These are phyloP conservation scores for Nymphaea colorata DNA, from an alignment of 164 flowering plant genomes.

Conservation along the genomic window DNA sequence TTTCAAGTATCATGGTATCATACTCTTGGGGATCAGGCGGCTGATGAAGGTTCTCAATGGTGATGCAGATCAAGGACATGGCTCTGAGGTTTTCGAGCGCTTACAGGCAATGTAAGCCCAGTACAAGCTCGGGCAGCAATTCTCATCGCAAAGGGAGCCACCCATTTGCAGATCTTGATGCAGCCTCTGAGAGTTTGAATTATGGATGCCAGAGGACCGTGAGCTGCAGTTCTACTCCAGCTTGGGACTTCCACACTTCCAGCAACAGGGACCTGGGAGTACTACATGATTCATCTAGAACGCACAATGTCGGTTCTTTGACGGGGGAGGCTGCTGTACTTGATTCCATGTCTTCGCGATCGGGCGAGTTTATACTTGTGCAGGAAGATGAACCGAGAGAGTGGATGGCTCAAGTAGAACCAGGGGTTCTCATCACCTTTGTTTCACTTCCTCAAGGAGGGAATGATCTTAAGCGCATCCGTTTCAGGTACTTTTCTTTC, in stretches of 20 bases:
- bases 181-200: constrained; percentile 50
- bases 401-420: constrained; percentile 99
- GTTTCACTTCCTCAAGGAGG: constrained; percentile 91
- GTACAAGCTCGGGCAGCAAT: constrained; percentile 8
- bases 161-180: constrained; percentile 61
- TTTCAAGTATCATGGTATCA: too few species aligned
- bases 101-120: constrained; percentile 56
- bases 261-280: constrained; percentile 5
- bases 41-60: neutral
- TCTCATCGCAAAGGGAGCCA: constrained; percentile 45
- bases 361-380: constrained; percentile 46
- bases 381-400: constrained; percentile 88
- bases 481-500: constrained; percentile 47
- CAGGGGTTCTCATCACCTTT: constrained; percentile 95
- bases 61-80: constrained; percentile 86
- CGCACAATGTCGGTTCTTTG: neutral
- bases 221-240: constrained; percentile 82
- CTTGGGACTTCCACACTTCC: constrained; percentile 52
- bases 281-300: constrained; percentile 1
- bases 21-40: neutral
- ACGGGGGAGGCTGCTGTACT: neutral
- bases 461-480: constrained; percentile 87
- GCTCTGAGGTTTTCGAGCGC: constrained; percentile 85
- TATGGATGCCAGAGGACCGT: constrained; percentile 53
- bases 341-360: neutral